Evolutionary conservation across 1,284 basidiomycete genomes (phyloP), one percentile per base, ranked within the genome.

Genomic region (Fomes fomentarius): DNA sequence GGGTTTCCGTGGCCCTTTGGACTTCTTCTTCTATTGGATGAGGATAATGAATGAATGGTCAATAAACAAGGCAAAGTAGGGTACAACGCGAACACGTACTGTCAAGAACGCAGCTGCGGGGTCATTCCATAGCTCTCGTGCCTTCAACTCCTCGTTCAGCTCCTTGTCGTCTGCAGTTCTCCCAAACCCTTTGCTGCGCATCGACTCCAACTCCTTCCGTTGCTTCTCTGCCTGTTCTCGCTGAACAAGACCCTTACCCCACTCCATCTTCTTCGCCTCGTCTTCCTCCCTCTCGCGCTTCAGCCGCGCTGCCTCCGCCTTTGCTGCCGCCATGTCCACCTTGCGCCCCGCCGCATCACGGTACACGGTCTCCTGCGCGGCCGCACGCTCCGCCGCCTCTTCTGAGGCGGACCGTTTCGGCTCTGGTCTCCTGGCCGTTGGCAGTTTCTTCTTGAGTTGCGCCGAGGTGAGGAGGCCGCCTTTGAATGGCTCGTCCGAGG

Each of bases 221-320:
- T 76, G 74, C 66, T 82, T 83, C 70, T 93, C 89, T 40, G 78
- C 75, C 55, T 94, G 89, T 28, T 91, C 87, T 50, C 88, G 78
- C 75, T 99, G 95, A 22, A 93, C 88, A 30, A 97, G 67, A 22
- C 97, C 97, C 72, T 96, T 98, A 0, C 91, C 93, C 97, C 97
- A 99, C 68, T 96, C 91, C 87, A 95, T 91, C 76, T 94, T 94
- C 70, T 88, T 81, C 49, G 87, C 89, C 67, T 95, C 92, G 69
- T 85, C 88, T 71, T 94, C 88, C 69, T 93, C 85, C 57, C 80
- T 76, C 67, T 93, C 89, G 24, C 90, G 79, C 67, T 94, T 93
- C 67, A 82, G 72, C 60, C 84, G 74, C 43, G 87, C 87, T 33
- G 92, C 91, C 64, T 96, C 93, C 15, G 89, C 94, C 46, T 83